Evolutionary conservation across 345 rosid species (phyloP), one percentile per base, ranked within the genome.

Genomic region (Balakata baccata): DNA sequence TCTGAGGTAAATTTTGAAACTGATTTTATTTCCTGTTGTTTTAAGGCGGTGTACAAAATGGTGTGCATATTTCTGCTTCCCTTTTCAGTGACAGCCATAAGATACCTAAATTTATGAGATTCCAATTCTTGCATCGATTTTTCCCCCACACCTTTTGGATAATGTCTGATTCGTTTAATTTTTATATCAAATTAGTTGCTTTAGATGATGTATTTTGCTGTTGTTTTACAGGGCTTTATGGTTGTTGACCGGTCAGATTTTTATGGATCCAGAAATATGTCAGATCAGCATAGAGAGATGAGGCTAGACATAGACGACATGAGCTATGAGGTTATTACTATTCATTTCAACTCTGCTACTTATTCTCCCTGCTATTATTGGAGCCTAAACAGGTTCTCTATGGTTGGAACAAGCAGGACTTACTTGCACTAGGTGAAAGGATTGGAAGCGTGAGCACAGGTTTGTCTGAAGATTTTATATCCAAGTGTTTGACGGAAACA

Each of bases 371-470:
- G 8, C 25, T 53, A 9, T 13, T 46, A 14, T 34, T 74, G 51
- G 45, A n/a, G 46, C 37, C 70, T 67, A 23, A 71, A 39, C 43
- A 73, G 17, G 37, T 66, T 23, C 45, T 52, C 51, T 51, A 58
- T 71, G 61, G 51, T 69, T 76, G 79, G 59, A 39, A 22, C 52
- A 72, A 52, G 37, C 90, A 94, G 97, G 98, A 94, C 59, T 81
- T 94, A 64, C 89, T 94, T 77, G 97, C 89, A 52, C 78, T 94
- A 38, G 97, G 92, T 29, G 98, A 91, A 81, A 91, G 96, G 78
- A 94, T 94, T 45, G 98, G 97, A 57, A 86, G 70, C 68, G 97
- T 91, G 43, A 91, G 78, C 77, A 94, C 97, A 4, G 97, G 98
- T 54, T 78, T 94, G 83, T 83, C 96, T 3, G 91, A 83, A 73